Conservation (phyloP, 805 yeast species). For the Cyberlindnera mississippiensis region DNA sequence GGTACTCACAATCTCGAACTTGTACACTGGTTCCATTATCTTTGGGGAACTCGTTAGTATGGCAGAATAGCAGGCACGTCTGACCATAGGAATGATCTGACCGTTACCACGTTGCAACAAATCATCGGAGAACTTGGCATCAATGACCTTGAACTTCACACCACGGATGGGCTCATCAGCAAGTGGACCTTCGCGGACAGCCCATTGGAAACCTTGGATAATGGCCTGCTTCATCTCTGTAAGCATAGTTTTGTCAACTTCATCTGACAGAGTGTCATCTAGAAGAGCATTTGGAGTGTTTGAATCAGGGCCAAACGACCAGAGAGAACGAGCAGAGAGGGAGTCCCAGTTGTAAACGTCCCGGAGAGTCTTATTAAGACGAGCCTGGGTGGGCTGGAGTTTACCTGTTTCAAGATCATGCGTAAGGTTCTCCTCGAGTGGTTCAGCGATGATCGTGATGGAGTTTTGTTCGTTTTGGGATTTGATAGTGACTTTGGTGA, state of each 20-base stretch:
- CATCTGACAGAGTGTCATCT: conserved; percentile 75
- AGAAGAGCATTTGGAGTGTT: conserved; percentile 48
- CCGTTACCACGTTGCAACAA: conserved; percentile 50
- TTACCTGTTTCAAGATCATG: conserved; percentile 52
- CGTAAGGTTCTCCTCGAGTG: conserved; percentile 53
- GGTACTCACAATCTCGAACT: conserved; percentile 54
- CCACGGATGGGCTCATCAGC: conserved; percentile 77
- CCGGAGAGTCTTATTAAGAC: conserved; percentile 52
- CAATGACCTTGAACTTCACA: conserved; percentile 67
- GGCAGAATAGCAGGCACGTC: conserved; percentile 83
- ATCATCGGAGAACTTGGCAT: conserved; percentile 47
- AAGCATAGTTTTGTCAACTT: conserved; percentile 55
- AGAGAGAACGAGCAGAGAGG: conserved; percentile 72
- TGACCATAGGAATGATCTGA: conserved; percentile 75
- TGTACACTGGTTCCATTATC: conserved; percentile 77
- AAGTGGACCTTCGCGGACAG: conserved; percentile 83
- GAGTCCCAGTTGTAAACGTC: conserved; percentile 75
- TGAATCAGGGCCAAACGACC: conserved; percentile 68
- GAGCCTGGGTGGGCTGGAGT: conserved; percentile 30
- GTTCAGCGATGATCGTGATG: conserved; percentile 74
- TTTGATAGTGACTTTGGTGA: conserved; percentile 59
- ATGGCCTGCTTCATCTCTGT: conserved; percentile 48
- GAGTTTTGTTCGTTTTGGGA: conserved; percentile 52
- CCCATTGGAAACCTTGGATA: conserved; percentile 80
- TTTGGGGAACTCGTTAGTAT: conserved; percentile 73